phyloP scores from a whole-genome alignment of 768 basidiomycete species.

The Xerocomellus amylosporus region DNA sequence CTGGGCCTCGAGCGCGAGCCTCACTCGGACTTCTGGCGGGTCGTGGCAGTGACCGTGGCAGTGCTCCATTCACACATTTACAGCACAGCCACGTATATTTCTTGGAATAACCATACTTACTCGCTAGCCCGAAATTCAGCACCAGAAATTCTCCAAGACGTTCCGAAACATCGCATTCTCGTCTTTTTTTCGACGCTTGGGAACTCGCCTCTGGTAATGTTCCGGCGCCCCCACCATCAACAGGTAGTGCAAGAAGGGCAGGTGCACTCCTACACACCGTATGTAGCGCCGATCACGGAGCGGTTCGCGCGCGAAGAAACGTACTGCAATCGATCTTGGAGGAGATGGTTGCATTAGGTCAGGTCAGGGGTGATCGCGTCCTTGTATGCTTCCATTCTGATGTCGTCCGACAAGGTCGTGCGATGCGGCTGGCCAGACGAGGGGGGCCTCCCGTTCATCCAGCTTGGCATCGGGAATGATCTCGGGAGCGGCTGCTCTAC shows the following conservation, averaged over 20 bases:
- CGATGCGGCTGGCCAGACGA: constrained; percentile 42
- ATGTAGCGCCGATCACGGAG: constrained; percentile 40
- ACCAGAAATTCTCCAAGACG: constrained; percentile 60
- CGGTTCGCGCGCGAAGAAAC: constrained; percentile 41
- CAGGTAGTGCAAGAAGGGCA: too few relatives aligned
- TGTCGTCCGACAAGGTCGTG: constrained; percentile 10
- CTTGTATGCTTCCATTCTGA: not conserved
- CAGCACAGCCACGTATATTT: too few relatives aligned
- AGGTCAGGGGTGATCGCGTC: not conserved
- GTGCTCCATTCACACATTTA: too few relatives aligned
- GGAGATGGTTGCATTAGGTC: constrained; percentile 46
- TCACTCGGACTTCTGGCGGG: too few relatives aligned
- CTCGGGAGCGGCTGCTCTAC: constrained; percentile 36
- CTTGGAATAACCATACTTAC: too few relatives aligned
- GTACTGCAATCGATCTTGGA: constrained; percentile 42
- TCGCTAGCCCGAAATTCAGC: too few relatives aligned
- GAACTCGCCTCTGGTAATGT: too few relatives aligned
- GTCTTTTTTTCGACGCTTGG: too few relatives aligned
- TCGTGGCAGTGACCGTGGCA: too few relatives aligned
- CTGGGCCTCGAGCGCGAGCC: too few relatives aligned
- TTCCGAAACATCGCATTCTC: too few relatives aligned
- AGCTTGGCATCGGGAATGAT: constrained; percentile 40
- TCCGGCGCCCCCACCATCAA: too few relatives aligned
- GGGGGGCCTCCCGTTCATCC: constrained; percentile 44
- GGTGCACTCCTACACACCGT: constrained; percentile 38